Percentiles rank a stretch among this genome's conserved stretches.
These are phyloP conservation scores for Whalleya microplaca DNA, from an alignment of 2,329 filamentous ascomycete genomes.

Conservation along the genomic window DNA sequence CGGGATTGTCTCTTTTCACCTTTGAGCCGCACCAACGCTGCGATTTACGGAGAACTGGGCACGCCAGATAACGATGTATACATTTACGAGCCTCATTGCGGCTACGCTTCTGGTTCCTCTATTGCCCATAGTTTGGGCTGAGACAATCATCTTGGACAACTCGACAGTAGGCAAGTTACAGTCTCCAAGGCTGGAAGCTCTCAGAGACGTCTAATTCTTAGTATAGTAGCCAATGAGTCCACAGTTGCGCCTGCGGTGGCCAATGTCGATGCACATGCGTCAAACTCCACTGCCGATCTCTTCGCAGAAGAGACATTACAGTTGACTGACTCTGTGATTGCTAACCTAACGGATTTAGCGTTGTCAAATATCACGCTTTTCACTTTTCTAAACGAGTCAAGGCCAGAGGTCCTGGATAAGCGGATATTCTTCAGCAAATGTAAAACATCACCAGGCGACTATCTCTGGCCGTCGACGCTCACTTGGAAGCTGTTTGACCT, in stretches of 20 bases:
- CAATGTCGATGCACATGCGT: slow-evolving; percentile 10
- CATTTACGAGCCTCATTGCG: slow-evolving; percentile 5
- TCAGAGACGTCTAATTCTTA: neutral
- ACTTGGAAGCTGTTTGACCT: slow-evolving; percentile 42
- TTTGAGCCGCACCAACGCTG: neutral
- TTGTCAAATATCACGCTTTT: slow-evolving; percentile 31
- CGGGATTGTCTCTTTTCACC: slow-evolving; percentile 1
- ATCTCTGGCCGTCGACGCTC: slow-evolving; percentile 32
- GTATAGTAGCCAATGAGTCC: slow-evolving; percentile 17
- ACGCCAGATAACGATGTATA: slow-evolving; percentile 14
- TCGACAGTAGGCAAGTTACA: slow-evolving; percentile 14
- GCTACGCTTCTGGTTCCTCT: slow-evolving; percentile 5
- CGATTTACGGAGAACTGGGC: slow-evolving; percentile 6
- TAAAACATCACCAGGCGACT: slow-evolving; percentile 41
- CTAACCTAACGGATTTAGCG: slow-evolving; percentile 25
- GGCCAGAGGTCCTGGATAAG: slow-evolving; percentile 15
- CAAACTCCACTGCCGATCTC: slow-evolving; percentile 23
- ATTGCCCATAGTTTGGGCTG: slow-evolving; percentile 3
- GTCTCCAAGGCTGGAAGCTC: neutral
- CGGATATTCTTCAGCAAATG: slow-evolving; percentile 31
- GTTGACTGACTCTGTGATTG: slow-evolving; percentile 33
- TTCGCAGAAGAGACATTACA: slow-evolving; percentile 31
- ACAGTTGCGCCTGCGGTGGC: slow-evolving; percentile 20
- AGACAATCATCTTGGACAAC: slow-evolving; percentile 17
- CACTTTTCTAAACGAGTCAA: slow-evolving; percentile 23